These are phyloP conservation scores for Laetiporus sulphureus DNA, from an alignment of 1,284 basidiomycete genomes.

Conservation along the genomic window DNA sequence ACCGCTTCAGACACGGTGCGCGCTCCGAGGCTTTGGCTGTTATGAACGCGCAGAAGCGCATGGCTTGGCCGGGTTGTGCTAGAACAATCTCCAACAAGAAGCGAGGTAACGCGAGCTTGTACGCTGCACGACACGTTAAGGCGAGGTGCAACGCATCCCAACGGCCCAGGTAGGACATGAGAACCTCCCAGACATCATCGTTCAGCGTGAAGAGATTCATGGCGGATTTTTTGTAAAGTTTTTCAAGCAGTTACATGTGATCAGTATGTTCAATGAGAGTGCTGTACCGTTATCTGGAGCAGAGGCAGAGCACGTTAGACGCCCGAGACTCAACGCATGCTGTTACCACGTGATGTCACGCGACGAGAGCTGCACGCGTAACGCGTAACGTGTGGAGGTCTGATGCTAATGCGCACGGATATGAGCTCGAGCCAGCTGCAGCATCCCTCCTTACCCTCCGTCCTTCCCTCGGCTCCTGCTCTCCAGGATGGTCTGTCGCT, in stretches of 20 bases:
- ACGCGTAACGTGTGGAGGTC: slow-evolving; percentile 1
- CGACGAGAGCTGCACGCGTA: too few relatives aligned
- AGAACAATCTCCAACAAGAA: slow-evolving; percentile 3
- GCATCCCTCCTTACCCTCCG: slow-evolving; percentile 24
- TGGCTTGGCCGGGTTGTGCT: neutral
- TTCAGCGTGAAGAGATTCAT: too few relatives aligned
- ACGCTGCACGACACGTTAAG: slow-evolving; percentile 2
- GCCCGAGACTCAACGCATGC: too few relatives aligned
- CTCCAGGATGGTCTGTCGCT: slow-evolving; percentile 24
- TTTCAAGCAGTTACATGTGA: too few relatives aligned
- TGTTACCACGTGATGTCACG: too few relatives aligned
- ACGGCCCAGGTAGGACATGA: too few relatives aligned
- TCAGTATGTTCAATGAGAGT: too few relatives aligned
- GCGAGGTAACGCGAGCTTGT: slow-evolving; percentile 1
- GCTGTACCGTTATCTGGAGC: too few relatives aligned
- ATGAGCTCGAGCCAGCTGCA: slow-evolving; percentile 16
- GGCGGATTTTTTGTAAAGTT: too few relatives aligned
- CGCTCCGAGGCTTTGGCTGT: neutral
- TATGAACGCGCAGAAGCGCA: slow-evolving; percentile 2
- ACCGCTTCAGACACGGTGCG: neutral
- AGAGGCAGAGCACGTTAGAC: too few relatives aligned
- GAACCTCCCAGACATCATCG: too few relatives aligned
- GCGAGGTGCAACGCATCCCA: slow-evolving; percentile 1
- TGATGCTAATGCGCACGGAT: too few relatives aligned
- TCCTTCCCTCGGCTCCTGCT: slow-evolving; percentile 24